Evolutionary conservation across 202 grass and related monocot species (phyloP).

Genomic region (Dendrocalamus latiflorus): DNA sequence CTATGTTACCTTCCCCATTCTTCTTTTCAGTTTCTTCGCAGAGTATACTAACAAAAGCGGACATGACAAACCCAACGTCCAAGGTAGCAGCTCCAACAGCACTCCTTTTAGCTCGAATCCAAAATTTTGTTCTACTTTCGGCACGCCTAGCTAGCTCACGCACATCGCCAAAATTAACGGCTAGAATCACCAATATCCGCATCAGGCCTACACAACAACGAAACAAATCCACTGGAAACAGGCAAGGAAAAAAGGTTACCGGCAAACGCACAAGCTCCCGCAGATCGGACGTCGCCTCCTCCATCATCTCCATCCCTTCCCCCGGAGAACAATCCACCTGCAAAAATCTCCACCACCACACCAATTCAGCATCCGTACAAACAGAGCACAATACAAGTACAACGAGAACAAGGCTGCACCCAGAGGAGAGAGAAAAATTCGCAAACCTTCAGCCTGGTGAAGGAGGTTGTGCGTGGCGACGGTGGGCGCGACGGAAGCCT

Average conservation of each 20-base stretch:
- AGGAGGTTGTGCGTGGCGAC: too few relatives aligned
- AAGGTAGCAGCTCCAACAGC: not conserved
- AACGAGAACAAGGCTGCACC: not conserved
- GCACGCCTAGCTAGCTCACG: not conserved
- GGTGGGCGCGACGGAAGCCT: too few relatives aligned
- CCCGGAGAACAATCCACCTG: not conserved
- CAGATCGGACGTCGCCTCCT: slow-evolving; percentile 23
- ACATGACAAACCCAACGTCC: not conserved
- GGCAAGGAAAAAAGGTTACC: not conserved
- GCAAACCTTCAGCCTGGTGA: too few relatives aligned
- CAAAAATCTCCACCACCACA: not conserved
- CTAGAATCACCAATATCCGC: not conserved
- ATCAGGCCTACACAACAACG: not conserved
- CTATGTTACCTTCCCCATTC: not conserved
- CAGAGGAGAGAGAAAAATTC: not conserved
- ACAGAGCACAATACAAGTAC: not conserved
- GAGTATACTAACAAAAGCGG: not conserved
- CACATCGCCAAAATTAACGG: not conserved
- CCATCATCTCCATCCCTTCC: slow-evolving; percentile 16
- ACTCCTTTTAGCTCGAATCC: not conserved
- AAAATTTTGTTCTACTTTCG: not conserved
- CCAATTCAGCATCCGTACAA: not conserved
- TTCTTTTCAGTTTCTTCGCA: not conserved
- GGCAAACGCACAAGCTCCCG: slow-evolving; percentile 25
- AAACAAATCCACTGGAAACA: not conserved